Conservation (phyloP, 108 stramenopile species). For the Cyclotella sp. region DNA sequence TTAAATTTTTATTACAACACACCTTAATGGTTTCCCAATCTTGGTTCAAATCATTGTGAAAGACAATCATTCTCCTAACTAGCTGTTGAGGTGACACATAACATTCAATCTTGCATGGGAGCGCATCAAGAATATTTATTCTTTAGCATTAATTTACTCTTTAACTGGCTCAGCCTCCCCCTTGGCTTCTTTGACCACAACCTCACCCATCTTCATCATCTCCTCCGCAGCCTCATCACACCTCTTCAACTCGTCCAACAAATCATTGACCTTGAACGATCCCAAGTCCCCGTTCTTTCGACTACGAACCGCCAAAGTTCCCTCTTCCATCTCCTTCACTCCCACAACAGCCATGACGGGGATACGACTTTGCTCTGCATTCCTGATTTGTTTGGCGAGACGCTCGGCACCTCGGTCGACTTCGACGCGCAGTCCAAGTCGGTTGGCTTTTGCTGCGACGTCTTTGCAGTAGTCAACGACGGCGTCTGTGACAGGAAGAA, state of each 20-base stretch:
- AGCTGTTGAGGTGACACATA: too few species aligned
- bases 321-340: conserved; percentile 89
- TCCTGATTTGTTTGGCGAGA: conserved; percentile 96
- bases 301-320: conserved; percentile 85
- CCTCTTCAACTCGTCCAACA: conserved; percentile 65
- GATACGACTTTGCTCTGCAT: conserved; percentile 91
- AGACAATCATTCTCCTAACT: too few species aligned
- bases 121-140: not conserved
- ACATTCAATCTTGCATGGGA: too few species aligned
- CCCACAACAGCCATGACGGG: conserved; percentile 97
- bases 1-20: too few species aligned
- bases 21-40: too few species aligned
- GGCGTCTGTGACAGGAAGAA: conserved; percentile 96
- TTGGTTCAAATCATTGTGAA: too few species aligned
- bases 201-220: conserved; percentile 75
- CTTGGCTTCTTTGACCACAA: conserved; percentile 43
- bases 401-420: conserved; percentile 92
- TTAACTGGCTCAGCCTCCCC: not conserved
- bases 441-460: conserved; percentile 77
- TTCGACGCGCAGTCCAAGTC: conserved; percentile 88
- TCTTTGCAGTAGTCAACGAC: conserved; percentile 89
- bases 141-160: not conserved
- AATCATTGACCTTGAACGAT: conserved; percentile 75
- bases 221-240: conserved; percentile 77
- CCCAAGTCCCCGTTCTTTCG: conserved; percentile 91